Base-by-base conservation (phyloP, 169 alveolate species). In the Plasmodium vivax region DNA sequence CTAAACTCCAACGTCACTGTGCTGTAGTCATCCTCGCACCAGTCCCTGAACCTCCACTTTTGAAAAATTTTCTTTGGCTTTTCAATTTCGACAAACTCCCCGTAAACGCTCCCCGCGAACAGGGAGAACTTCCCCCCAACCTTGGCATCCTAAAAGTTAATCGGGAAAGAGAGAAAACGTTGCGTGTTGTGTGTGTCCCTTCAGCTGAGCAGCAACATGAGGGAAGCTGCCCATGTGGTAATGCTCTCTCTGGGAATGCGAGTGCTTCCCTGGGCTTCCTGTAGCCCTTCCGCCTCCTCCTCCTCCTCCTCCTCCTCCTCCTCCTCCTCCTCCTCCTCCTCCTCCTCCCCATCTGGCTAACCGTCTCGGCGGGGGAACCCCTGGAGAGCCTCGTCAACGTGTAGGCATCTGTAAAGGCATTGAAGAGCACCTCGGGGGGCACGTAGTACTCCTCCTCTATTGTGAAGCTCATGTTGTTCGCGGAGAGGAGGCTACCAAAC, bases 111-210 rank as follows among this genome's bases (percentile, higher is more conserved):
- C 45, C 88, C 88, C 2, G 75, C 56, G 45, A 83, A 92, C 4
- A 92, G 36, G 38, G 85, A 62, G 54, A 92, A 83, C 30, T 68
- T 82, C 6, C 95, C 95, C 51, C 95, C 95, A 38, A 92, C 95
- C n/a, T 68, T 92, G 45, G 72, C 58, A 9, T 92, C 95, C 94
- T 88, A 38, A 12, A n/a, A 7, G 56, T 1, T 9, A 43, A 10
- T 7, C 14, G 23, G 43, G 43, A 6, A 74, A 38, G 27, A 12
- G 10, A 34, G 14, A 74, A 3, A 38, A 34, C 8, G 8, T 14
- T 32, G 12, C 9, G n/a, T 43, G 2, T 72, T 84, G 19, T 41
- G 30, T 32, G 75, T 72, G 23, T 62, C 6, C 4, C 1, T 2
- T 47, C n/a, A 47, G 16, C 6, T 10, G 58, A 47, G 58, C 58